Base-by-base conservation (phyloP, 371 early-diverging fungal genomes). In the Mucor velutinosus region DNA sequence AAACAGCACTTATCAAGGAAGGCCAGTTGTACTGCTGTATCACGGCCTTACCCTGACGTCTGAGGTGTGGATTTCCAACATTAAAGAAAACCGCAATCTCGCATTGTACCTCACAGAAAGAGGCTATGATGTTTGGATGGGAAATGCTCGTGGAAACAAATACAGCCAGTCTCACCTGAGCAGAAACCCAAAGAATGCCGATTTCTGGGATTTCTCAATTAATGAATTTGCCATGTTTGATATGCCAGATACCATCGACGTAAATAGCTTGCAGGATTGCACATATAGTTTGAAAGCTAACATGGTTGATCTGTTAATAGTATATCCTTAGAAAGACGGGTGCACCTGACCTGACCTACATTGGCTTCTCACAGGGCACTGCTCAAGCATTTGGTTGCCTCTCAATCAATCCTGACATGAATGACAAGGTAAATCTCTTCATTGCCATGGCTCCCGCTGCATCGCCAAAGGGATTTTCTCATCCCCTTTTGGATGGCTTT, bases 61-160 rank as follows among this genome's bases (percentile, higher is more conserved):
- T 1, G 97, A 96, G 62, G 90, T 94, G 14, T 97, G 94, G 90
- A 87, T 95, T 21, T 95, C 95, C 67, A 88, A 90, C 66, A 86
- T 92, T 14, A 86, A 90, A 67, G 83, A 83, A 71, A 74, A 78
- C 58, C 82, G 86, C 29, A 88, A 86, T 47, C 73, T 96, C 47
- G 92, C 93, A 8, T 86, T 91, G 35, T 69, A 87, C 30, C 81
- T 94, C 27, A 89, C 84, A 17, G 87, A 90, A 55, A 84, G 86
- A 17, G 95, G 97, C 58, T 97, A 94, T 71, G 98, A 97, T 76
- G 98, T 98, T 0, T 98, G 98, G 98, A 72, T 98, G 35, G 97
- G 95, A 35, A 97, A 98, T 72, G 90, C 92, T 15, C 87, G 98
- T 17, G 97, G 97, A 35, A 96, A 96, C 86, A 97, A 97, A 80